A percentile compares a stretch with the other conserved stretches of the same genome.
phyloP scores from a whole-genome alignment of 176 grass and related monocot genomes.

The Hordeum vulgare region DNA sequence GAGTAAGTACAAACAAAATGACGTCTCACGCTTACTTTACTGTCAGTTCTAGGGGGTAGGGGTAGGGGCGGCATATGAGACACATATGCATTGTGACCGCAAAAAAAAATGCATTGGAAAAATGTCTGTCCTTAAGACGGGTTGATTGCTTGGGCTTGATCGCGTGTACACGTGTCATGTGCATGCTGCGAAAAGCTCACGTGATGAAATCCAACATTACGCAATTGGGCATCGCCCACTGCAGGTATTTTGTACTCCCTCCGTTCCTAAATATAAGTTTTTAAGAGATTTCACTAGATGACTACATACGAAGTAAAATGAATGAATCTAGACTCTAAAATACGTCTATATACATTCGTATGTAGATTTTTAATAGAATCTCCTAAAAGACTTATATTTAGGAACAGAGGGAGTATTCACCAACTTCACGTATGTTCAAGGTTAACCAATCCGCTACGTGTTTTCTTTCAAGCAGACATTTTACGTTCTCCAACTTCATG shows the following conservation, averaged over 20 bases:
- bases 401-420: too few species aligned
- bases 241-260: neutral
- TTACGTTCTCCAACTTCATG: too few species aligned
- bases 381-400: too few species aligned
- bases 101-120: neutral
- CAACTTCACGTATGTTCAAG: neutral
- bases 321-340: too few species aligned
- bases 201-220: too few species aligned
- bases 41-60: neutral
- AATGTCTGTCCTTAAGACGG: neutral
- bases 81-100: neutral
- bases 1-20: neutral
- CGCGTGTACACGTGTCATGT: neutral
- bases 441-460: neutral
- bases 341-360: too few species aligned
- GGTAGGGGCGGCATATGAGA: neutral
- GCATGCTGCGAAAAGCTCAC: too few species aligned
- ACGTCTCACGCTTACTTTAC: neutral
- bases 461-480: too few species aligned
- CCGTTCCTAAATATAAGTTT: too few species aligned
- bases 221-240: neutral
- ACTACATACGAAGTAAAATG: too few species aligned
- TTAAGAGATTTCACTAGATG: too few species aligned
- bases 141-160: neutral
- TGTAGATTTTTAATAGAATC: too few species aligned